Base-by-base conservation (phyloP, 306 rosid species). In the Vigna trinervia region DNA sequence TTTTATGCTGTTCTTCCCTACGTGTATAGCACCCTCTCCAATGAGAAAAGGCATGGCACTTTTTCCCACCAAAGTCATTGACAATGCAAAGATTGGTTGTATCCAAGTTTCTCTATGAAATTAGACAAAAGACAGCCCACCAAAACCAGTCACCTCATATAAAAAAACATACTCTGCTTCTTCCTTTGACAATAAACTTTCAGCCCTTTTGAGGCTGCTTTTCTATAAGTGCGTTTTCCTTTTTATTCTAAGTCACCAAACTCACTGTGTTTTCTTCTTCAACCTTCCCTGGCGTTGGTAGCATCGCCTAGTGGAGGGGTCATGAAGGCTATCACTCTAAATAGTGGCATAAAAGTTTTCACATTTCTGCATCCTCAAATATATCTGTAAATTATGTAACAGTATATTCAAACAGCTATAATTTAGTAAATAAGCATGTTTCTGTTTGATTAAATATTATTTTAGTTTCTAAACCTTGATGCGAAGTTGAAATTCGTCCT, bases 171-270 rank as follows among this genome's bases (percentile, higher is more conserved):
- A 81, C 4, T 78, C 71, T 36, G 74, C 34, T 78, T 76, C 79
- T 83, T 84, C 81, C 77, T 80, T 85, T 90, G 84, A 85, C 87
- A 81, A 73, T 80, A 50, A 81, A 60, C 97, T 93, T 94, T 94
- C 97, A 90, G 85, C 96, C 86, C 97, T 94, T 94, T 93, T 86
- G 84, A 90, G 92, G 89, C 52, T 63, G n/a, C 84, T 41, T 88
- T 76, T 39, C 46, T 78, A 32, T 46, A 84, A 86, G 88, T 87
- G 91, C 88, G 79, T 77, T 63, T 36, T 38, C 77, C 81, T 74
- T 82, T 84, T 86, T 54, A 45, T 46, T 71, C 79, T 70, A 43
- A 26, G 83, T 84, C 82, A 82, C 86, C 81, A 79, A 62, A 61
- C 71, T 85, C 74, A 58, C 56, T 77, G 45, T 67, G 47, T 71